Base-by-base conservation (phyloP, 257 asterid species). In the Solanum paucissectum region DNA sequence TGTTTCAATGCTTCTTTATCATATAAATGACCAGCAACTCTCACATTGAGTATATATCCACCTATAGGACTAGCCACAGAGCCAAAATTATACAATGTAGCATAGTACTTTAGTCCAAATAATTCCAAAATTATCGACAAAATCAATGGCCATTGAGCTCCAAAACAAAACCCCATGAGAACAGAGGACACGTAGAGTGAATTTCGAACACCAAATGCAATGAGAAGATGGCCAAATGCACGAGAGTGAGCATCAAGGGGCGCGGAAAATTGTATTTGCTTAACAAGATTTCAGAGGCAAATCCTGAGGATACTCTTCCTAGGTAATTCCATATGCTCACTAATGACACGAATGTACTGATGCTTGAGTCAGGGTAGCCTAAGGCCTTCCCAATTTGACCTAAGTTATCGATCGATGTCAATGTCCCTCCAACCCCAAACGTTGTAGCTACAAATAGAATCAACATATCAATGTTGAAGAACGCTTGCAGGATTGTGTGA, bases 281-380 rank as follows among this genome's bases (percentile, higher is more conserved):
- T 83, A 92, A 79, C 82, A 94, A 83, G 60, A 89, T 76, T 85
- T 94, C 95, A 0, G 96, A 94, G 74, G 87, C 69, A 36, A 90
- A 94, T 1, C 96, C 94, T 0, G 94, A 74, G 3, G 83, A 38
- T 0, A 92, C 94, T 13, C 94, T 87, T 5, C 96, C 95, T 1
- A 93, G 89, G 62, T 93, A 94, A 83, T 90, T 90, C 96, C 96
- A 94, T 81, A 90, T 91, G 94, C 95, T 93, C 21, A 94, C 95
- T 4, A 93, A 90, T 11, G 96, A 94, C 4, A 94, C 92, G 13
- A 93, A 93, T 2, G 94, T 93, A 7, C 90, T 86, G 46, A 91
- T 87, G 92, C 92, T 93, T 18, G 87, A 86, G 9, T 27, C 62
- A 1, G 93, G 93, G 62, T 94, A 93, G 46, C 90, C 95, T 58